phyloP scores from a whole-genome alignment of 164 flowering plant species.

The Vitis vinifera region DNA sequence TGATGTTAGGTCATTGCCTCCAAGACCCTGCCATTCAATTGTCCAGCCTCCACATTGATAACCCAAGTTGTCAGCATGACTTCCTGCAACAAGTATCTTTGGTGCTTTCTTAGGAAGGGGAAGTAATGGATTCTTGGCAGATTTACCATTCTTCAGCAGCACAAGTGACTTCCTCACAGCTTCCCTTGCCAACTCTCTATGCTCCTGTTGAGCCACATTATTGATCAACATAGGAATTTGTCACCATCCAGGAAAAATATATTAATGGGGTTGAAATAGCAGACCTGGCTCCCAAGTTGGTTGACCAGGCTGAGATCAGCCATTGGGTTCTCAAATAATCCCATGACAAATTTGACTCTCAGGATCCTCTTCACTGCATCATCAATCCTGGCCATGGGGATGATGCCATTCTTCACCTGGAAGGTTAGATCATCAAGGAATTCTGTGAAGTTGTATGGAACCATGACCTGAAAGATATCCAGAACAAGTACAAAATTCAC shows the following conservation, averaged over 20 bases:
- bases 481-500: not conserved
- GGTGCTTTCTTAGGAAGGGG: slow-evolving; percentile 52
- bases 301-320: slow-evolving; percentile 32
- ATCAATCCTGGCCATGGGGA: slow-evolving; percentile 39
- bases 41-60: slow-evolving; percentile 71
- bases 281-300: slow-evolving; percentile 41
- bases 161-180: slow-evolving; percentile 66
- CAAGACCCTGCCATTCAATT: slow-evolving; percentile 44
- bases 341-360: slow-evolving; percentile 40
- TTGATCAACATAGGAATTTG: not conserved
- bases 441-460: slow-evolving; percentile 23
- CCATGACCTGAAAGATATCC: slow-evolving; percentile 28
- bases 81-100: slow-evolving; percentile 56
- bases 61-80: slow-evolving; percentile 54
- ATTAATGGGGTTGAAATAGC: too few species aligned
- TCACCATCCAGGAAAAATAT: not conserved
- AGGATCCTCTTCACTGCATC: slow-evolving; percentile 42
- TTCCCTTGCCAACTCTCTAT: slow-evolving; percentile 59
- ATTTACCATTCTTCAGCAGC: slow-evolving; percentile 47
- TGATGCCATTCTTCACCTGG: slow-evolving; percentile 27
- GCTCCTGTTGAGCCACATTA: slow-evolving; percentile 26
- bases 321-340: slow-evolving; percentile 44
- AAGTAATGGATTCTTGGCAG: slow-evolving; percentile 31
- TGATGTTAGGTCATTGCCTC: slow-evolving; percentile 40
- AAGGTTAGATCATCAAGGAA: slow-evolving; percentile 25